Base-by-base conservation (phyloP, 805 yeast genomes). In the Saccharomyces paradoxus region DNA sequence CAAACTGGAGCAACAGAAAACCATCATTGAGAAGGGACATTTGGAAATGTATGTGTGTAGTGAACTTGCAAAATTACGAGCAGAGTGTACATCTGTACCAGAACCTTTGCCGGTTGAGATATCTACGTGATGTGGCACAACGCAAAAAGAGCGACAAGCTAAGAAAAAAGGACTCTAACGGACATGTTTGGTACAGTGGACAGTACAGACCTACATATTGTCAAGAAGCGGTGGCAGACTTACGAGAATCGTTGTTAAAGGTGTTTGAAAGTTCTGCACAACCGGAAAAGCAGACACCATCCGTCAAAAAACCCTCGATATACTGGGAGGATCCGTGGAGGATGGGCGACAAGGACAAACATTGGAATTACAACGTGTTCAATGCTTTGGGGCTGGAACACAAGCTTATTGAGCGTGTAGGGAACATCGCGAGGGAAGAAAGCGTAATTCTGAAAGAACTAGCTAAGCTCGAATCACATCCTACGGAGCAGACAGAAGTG, bases 21-120 rank as follows among this genome's bases (percentile, higher is more conserved):
- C 97, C 97, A 3, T 74, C 81, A 41, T 76, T 83, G 62, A 82
- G 98, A 73, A 79, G 84, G 62, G 98, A 91, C 70, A 76, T 90
- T 51, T 91, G 97, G 97, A 78, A 92, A 63, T 79, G 91, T 52
- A 81, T 92, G 88, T 88, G 94, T 48, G 94, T 90, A 47, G 90
- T 88, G 0, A 81, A 81, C 58, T 80, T 87, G 59, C 75, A 76
- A 44, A 70, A 70, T 51, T 82, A 84, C 65, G 84, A 83, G 50
- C 71, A 77, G 47, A 88, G 96, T 1, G 81, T 82, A 14, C 81
- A 83, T 47, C 86, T 94, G 7, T 89, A 84, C 71, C 81, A 84
- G 56, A 86, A 85, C 27, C 75, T 91, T 54, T 84, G 87, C 4
- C 81, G 86, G 63, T 78, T 91, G 65, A 82, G 95, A 67, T 77